phyloP scores from a whole-genome alignment of 2,329 filamentous ascomycete species.

The Ophiostoma ulmi region DNA sequence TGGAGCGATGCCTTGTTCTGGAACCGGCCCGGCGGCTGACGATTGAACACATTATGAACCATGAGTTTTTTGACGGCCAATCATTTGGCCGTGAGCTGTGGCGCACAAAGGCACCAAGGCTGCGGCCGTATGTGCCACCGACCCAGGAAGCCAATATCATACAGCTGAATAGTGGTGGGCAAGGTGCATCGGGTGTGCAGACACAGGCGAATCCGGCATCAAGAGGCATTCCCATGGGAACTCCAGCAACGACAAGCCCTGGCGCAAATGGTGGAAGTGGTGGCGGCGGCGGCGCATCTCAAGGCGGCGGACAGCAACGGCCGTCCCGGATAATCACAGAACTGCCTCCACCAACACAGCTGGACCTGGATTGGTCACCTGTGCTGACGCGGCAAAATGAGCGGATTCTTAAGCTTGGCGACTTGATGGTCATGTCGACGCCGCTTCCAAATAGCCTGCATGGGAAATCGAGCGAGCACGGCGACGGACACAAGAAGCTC shows the following conservation, averaged over 20 bases:
- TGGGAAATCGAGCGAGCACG: slow-evolving; percentile 59
- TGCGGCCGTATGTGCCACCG: slow-evolving; percentile 78
- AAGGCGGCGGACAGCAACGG: slow-evolving; percentile 44
- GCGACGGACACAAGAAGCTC: slow-evolving; percentile 77
- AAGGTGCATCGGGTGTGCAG: slow-evolving; percentile 30
- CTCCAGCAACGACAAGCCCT: slow-evolving; percentile 6
- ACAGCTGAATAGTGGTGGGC: slow-evolving; percentile 57
- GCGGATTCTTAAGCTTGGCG: slow-evolving; percentile 88
- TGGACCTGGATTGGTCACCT: slow-evolving; percentile 98
- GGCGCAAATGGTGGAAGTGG: background rate
- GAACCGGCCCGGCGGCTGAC: slow-evolving; percentile 80
- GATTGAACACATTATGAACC: slow-evolving; percentile 94
- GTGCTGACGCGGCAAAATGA: slow-evolving; percentile 88
- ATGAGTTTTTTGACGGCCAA: slow-evolving; percentile 89
- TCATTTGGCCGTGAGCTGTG: slow-evolving; percentile 78
- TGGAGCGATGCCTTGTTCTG: slow-evolving; percentile 83
- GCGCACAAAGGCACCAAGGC: slow-evolving; percentile 80
- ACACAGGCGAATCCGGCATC: slow-evolving; percentile 26
- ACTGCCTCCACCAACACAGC: slow-evolving; percentile 87
- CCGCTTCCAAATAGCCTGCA: slow-evolving; percentile 70
- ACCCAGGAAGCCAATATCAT: slow-evolving; percentile 68
- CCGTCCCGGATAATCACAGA: slow-evolving; percentile 86
- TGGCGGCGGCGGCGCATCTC: slow-evolving; percentile 5
- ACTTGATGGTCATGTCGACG: slow-evolving; percentile 76
- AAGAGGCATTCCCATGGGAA: slow-evolving; percentile 31